A percentile compares a stretch with the other conserved stretches of the same genome.
These are phyloP conservation scores for Lagenidium sp. DNA, from an alignment of 352 stramenopile species.

Conservation along the genomic window DNA sequence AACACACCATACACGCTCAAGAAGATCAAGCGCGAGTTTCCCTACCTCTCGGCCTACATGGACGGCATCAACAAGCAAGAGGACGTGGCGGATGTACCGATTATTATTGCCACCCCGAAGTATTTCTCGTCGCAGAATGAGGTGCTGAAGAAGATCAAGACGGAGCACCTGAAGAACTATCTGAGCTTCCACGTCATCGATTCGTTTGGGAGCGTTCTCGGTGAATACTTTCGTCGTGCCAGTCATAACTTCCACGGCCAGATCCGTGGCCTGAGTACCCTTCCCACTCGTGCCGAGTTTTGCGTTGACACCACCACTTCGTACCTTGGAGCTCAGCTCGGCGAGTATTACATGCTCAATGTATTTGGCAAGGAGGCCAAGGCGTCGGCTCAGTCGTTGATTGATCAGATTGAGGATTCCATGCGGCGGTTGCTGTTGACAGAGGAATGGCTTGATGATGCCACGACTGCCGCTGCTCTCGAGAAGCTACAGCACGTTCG, in stretches of 20 bases:
- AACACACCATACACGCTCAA: slow-evolving; percentile 81
- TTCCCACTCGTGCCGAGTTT: slow-evolving; percentile 31
- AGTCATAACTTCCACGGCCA: slow-evolving; percentile 40
- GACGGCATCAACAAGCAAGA: slow-evolving; percentile 32
- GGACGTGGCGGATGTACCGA: slow-evolving; percentile 22
- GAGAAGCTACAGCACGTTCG: slow-evolving; percentile 87
- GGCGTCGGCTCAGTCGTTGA: slow-evolving; percentile 57
- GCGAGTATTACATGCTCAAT: slow-evolving; percentile 83
- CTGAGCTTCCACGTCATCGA: slow-evolving; percentile 56
- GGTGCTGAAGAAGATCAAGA: slow-evolving; percentile 23
- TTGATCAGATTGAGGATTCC: slow-evolving; percentile 80
- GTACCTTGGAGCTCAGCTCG: slow-evolving; percentile 82
- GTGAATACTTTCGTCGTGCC: slow-evolving; percentile 39
- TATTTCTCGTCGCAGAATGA: slow-evolving; percentile 45
- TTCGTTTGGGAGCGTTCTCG: slow-evolving; percentile 26
- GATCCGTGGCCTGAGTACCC: slow-evolving; percentile 19
- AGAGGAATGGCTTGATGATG: slow-evolving; percentile 85
- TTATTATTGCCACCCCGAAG: slow-evolving; percentile 34
- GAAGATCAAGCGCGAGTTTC: slow-evolving; percentile 38
- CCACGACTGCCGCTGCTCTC: slow-evolving; percentile 69
- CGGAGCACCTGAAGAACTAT: slow-evolving; percentile 43
- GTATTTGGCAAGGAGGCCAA: slow-evolving; percentile 84
- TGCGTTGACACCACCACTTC: slow-evolving; percentile 67
- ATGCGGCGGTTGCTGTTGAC: slow-evolving; percentile 74
- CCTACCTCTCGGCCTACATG: slow-evolving; percentile 40